Evolutionary conservation across 306 rosid genomes (phyloP).

Genomic region (Crataegus laevigata): DNA sequence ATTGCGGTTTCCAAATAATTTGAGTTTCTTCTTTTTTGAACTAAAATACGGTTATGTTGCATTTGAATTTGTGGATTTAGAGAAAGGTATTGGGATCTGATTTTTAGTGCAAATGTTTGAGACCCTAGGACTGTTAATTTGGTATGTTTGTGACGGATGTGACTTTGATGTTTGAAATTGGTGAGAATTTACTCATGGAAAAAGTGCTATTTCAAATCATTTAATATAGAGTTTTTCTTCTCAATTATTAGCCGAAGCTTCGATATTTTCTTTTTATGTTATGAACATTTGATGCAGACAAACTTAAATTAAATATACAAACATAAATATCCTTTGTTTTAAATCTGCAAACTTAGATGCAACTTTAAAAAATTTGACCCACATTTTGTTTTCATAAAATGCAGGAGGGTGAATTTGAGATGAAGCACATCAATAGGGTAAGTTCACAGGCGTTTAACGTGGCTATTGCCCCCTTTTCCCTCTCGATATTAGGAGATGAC

Average conservation of each 20-base stretch:
- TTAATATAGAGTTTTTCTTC: background rate
- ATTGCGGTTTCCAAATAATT: background rate
- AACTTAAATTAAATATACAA: background rate
- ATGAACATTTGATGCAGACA: background rate
- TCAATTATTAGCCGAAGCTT: background rate
- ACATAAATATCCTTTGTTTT: background rate
- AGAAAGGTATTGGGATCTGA: background rate
- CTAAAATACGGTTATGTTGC: background rate
- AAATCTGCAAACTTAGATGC: background rate
- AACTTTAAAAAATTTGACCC: background rate
- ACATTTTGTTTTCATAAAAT: constrained; percentile 2
- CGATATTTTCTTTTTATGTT: background rate
- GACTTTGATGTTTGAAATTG: background rate
- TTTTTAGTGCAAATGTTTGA: background rate
- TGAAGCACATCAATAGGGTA: constrained; percentile 46
- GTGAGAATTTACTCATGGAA: background rate
- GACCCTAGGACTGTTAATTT: background rate
- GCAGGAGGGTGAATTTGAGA: constrained; percentile 65
- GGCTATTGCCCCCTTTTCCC: constrained; percentile 52
- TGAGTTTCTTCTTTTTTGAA: background rate
- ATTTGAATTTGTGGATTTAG: background rate
- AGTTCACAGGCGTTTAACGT: constrained; percentile 42
- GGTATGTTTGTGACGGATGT: background rate
- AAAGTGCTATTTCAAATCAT: background rate
- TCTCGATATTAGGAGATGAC: constrained; percentile 39